phyloP scores from a whole-genome alignment of 495 filamentous ascomycete genomes.

The Podospora didyma region DNA sequence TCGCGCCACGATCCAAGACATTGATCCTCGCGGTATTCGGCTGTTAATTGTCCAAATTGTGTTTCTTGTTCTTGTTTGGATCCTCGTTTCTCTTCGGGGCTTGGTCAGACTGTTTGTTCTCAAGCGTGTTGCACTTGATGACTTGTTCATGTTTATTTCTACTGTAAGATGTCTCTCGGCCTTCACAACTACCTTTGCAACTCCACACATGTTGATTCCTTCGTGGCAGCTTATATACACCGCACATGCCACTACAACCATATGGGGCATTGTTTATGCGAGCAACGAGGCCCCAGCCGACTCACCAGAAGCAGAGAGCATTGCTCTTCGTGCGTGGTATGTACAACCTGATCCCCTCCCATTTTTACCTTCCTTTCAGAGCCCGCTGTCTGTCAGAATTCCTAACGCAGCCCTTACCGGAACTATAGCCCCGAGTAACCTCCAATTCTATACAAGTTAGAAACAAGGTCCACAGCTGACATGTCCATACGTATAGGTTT shows the following conservation, averaged over 20 bases:
- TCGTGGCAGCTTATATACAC: slow-evolving; percentile 16
- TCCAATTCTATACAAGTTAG: no score
- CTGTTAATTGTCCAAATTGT: slow-evolving; percentile 22
- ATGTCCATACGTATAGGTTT: slow-evolving; percentile 1
- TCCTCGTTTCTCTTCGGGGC: slow-evolving; percentile 17
- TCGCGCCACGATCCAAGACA: slow-evolving; percentile 10
- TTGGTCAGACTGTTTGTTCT: slow-evolving; percentile 19
- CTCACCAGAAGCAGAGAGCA: slow-evolving; percentile 5
- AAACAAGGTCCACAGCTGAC: no score
- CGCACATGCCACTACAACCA: slow-evolving; percentile 10
- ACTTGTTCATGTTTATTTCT: slow-evolving; percentile 25
- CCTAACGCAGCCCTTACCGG: no score
- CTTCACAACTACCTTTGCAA: background rate
- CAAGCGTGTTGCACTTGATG: slow-evolving; percentile 19
- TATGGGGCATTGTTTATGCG: slow-evolving; percentile 16
- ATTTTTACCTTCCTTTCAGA: no score
- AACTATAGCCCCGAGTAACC: no score
- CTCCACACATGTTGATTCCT: background rate
- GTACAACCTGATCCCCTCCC: no score
- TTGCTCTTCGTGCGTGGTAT: slow-evolving; percentile 18
- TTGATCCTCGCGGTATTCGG: slow-evolving; percentile 19
- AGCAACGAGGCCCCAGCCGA: background rate
- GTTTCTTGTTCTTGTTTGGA: slow-evolving; percentile 23
- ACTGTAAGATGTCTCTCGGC: slow-evolving; percentile 15
- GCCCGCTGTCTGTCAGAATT: no score